Conservation (phyloP, 1,284 basidiomycete genomes). For the Caloboletus inedulis region DNA sequence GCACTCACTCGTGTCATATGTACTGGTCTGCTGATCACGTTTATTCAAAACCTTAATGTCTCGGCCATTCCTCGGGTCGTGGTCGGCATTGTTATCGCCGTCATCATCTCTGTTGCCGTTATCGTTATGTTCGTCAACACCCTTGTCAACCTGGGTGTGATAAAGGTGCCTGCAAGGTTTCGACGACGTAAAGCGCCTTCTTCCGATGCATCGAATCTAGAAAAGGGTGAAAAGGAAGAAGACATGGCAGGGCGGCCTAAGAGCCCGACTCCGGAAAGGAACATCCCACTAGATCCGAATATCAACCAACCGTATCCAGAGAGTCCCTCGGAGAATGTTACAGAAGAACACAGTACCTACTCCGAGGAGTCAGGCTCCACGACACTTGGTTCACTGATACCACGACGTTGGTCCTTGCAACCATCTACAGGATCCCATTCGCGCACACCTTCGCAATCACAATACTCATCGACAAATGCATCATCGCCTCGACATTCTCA, state of each 20-base stretch:
- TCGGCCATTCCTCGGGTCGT: constrained; percentile 72
- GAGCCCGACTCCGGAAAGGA: constrained; percentile 55
- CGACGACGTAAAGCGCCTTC: constrained; percentile 10
- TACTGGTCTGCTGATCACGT: constrained; percentile 64
- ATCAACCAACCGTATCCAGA: constrained; percentile 44
- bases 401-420: constrained; percentile 45
- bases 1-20: constrained; percentile 61
- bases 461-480: constrained; percentile 32
- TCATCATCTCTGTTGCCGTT: constrained; percentile 59
- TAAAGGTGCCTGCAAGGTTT: constrained; percentile 27
- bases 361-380: constrained; percentile 39
- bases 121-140: constrained; percentile 58
- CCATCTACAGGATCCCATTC: constrained; percentile 38
- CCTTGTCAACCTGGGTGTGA: constrained; percentile 44
- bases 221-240: constrained; percentile 29
- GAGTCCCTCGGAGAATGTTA: constrained; percentile 33
- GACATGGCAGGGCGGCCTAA: constrained; percentile 37
- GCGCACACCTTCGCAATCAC: constrained; percentile 33
- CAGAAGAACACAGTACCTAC: constrained; percentile 30
- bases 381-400: constrained; percentile 42
- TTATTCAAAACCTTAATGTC: constrained; percentile 57
- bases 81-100: constrained; percentile 63
- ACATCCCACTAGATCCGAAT: constrained; percentile 40
- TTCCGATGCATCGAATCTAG: constrained; percentile 22
- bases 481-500: constrained; percentile 32